A percentile compares a stretch with the other conserved stretches of the same genome.
Evolutionary conservation across 495 filamentous ascomycete species (phyloP).

Genomic region (Chaetomidium leptoderma): DNA sequence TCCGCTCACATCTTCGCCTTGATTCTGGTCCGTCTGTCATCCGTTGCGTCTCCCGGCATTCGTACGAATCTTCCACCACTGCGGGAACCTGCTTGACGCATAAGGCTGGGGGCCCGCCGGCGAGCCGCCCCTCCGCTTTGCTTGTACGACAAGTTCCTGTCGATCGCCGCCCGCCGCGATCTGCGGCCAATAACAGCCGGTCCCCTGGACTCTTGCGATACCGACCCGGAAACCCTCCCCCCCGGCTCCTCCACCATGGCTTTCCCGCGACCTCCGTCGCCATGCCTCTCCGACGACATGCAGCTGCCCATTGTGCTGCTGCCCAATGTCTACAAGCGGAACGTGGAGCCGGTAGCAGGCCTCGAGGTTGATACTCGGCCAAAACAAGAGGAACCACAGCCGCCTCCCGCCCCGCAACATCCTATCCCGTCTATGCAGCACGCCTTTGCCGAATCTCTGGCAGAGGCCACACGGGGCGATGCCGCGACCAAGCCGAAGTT

Average conservation of each 20-base stretch:
- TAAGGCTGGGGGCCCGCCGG: conserved; percentile 10
- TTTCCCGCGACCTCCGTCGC: conserved; percentile 14
- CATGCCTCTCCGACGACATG: conserved; percentile 21
- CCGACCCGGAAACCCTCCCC: neutral
- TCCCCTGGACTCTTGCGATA: conserved; percentile 8
- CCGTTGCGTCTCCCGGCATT: neutral
- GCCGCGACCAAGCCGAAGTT: conserved; percentile 47
- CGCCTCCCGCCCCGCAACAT: conserved; percentile 32
- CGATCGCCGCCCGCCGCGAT: conserved; percentile 29
- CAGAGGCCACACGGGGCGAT: conserved; percentile 57
- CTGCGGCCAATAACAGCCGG: conserved; percentile 21
- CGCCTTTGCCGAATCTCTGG: conserved; percentile 88
- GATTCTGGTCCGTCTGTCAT: neutral
- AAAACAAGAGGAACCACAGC: conserved; percentile 14
- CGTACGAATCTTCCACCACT: conserved; percentile 12
- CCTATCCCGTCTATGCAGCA: conserved; percentile 83
- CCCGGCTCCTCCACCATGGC: conserved; percentile 20
- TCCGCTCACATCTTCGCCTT: neutral
- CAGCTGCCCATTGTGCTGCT: conserved; percentile 27
- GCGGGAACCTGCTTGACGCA: conserved; percentile 18
- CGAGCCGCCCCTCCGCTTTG: conserved; percentile 16
- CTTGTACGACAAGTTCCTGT: conserved; percentile 27
- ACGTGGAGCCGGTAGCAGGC: conserved; percentile 12
- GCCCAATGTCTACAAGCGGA: conserved; percentile 16
- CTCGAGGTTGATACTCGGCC: conserved; percentile 16